Base-by-base conservation (phyloP, 768 basidiomycete species). In the Lactarius sanguifluus region DNA sequence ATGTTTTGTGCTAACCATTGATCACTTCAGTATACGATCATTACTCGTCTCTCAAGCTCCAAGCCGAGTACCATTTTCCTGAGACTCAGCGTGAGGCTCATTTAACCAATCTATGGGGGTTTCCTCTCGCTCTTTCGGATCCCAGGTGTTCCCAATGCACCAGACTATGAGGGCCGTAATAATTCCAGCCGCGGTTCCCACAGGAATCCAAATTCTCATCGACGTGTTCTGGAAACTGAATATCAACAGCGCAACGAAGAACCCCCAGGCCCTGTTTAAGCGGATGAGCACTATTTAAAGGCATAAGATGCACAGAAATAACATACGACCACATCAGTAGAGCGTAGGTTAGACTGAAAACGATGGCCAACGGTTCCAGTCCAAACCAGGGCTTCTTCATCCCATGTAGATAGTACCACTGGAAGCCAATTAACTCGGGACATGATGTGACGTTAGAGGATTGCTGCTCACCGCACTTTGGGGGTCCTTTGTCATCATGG, bases 321-420 rank as follows among this genome's bases (percentile, higher is more conserved):
- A 79, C 85, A 75, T 69, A 85, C 86, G 80, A 81, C 85, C 85
- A 87, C 77, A 87, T 80, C 50, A 87, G 75, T 25, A 86, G 74
- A 1, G 83, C 82, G 64, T 84, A 83, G 0, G 86, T 86, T 13
- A 87, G 69, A 65, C 82, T 82, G 64, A 85, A 85, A 61, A 85
- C 69, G 23, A 86, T 76, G 20, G 84, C 83, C 5, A 86, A 77
- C 1, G 73, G 80, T 69, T 86, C 83, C 1, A 85, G 73, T 1
- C 85, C 82, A 40, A 79, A 40, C 4, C 77, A 72, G 32, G 2
- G 30, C 30, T 32, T 32, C 30, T 70, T 70, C 58, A 75, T 69
- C 13, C 61, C 66, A 5, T 65, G 40, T 7, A 78, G 63, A 60
- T 71, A 77, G 16, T 68, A 55, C 10, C 70, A 73, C 71, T 74